phyloP scores from a whole-genome alignment of 345 rosid species.

The Acer campestre region DNA sequence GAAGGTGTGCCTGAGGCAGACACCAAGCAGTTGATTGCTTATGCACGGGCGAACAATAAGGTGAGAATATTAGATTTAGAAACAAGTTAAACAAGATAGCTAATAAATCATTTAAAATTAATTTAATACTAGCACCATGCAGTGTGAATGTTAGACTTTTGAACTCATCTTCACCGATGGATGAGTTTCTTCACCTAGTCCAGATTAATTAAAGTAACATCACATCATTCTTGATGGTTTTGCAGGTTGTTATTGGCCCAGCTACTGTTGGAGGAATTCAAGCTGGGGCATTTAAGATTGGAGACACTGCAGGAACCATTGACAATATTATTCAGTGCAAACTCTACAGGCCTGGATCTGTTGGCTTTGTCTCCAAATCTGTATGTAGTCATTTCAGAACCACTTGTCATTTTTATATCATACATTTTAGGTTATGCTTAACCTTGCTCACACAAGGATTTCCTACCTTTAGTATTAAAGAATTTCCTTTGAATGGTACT shows the following conservation, averaged over 20 bases:
- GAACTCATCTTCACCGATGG: no score
- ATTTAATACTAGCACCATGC: no score
- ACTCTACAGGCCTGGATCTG: slow-evolving; percentile 96
- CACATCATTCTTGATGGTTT: slow-evolving; percentile 15
- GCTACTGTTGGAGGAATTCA: slow-evolving; percentile 99
- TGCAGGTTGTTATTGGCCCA: slow-evolving; percentile 96
- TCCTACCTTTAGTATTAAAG: not conserved
- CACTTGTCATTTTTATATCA: slow-evolving; percentile 5
- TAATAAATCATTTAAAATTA: no score
- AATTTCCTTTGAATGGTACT: not conserved
- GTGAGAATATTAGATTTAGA: slow-evolving; percentile 26
- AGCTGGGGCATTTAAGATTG: slow-evolving; percentile 98
- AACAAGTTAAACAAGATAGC: no score
- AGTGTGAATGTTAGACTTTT: no score
- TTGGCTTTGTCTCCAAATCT: slow-evolving; percentile 98
- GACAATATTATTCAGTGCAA: slow-evolving; percentile 92
- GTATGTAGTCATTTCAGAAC: slow-evolving; percentile 45
- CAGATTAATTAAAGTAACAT: no score
- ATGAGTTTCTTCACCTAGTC: no score
- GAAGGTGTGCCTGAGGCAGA: slow-evolving; percentile 99
- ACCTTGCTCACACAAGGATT: not conserved
- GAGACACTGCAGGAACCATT: slow-evolving; percentile 98
- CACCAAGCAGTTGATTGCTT: slow-evolving; percentile 87
- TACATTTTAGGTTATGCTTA: not conserved
- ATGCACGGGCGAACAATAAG: slow-evolving; percentile 95